phyloP scores from a whole-genome alignment of 2,329 filamentous ascomycete genomes.

The Ophiostoma populinum region DNA sequence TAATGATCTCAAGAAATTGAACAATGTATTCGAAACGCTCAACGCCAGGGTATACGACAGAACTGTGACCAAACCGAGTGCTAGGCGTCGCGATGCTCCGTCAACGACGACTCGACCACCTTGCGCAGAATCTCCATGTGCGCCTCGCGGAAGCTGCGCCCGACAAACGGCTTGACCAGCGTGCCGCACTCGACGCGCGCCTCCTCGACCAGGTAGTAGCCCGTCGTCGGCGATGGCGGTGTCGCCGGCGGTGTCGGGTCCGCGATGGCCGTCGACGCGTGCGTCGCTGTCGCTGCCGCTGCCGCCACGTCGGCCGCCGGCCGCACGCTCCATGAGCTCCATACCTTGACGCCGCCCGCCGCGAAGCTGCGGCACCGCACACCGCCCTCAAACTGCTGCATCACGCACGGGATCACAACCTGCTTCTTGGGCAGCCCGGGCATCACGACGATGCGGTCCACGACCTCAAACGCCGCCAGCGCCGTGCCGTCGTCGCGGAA shows the following conservation, averaged over 20 bases:
- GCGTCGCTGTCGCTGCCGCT: not conserved
- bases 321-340: slow-evolving; percentile 21
- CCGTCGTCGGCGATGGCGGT: not conserved
- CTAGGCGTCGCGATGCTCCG: not conserved
- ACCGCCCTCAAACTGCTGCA: slow-evolving; percentile 24
- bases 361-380: slow-evolving; percentile 26
- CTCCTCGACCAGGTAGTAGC: slow-evolving; percentile 20
- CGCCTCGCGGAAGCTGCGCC: slow-evolving; percentile 15
- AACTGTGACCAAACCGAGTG: not conserved
- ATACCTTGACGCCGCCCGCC: slow-evolving; percentile 24
- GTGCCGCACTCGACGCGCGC: slow-evolving; percentile 18
- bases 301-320: slow-evolving; percentile 8
- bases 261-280: not conserved
- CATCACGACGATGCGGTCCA: slow-evolving; percentile 22
- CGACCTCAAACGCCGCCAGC: slow-evolving; percentile 17
- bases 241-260: not conserved
- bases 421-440: slow-evolving; percentile 23
- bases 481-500: slow-evolving; percentile 19
- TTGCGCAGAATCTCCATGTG: slow-evolving; percentile 18
- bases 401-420: slow-evolving; percentile 24
- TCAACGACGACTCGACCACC: slow-evolving; percentile 14
- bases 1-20: not conserved
- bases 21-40: not conserved
- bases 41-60: not conserved
- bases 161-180: slow-evolving; percentile 20